Base-by-base conservation (phyloP, 305 asterid species). In the Fraxinus sp. region DNA sequence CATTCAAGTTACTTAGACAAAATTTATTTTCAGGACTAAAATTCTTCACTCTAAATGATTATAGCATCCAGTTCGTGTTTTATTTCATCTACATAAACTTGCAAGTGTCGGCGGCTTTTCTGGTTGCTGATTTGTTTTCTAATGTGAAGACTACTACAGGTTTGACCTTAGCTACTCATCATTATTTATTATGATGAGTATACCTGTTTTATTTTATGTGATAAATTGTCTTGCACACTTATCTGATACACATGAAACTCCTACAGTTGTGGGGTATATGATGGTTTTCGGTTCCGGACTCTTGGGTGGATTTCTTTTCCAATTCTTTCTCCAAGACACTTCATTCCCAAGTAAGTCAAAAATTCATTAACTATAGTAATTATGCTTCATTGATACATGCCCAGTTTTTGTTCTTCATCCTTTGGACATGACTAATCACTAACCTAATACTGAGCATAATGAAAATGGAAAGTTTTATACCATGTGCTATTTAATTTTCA, bases 11-110 rank as follows among this genome's bases (percentile, higher is more conserved):
- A 73, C 26, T 76, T 80, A 80, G 62, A 26, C 81, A 52, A 77
- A 77, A 79, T 33, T 59, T 79, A 59, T 20, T 86, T 90, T 77
- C 97, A 93, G 99, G 98, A 64, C 84, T 96, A 79, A 94, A 93
- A 80, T 93, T 96, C 91, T 94, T 96, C 92, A 88, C 91, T 4
- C 90, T 92, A 36, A 96, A 96, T 77, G 97, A 88, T 86, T 93
- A 94, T 84, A 89, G 95, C 89, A 94, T 96, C 93, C 98, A 94
- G 87, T 89, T 91, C 74, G 97, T 91, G 78, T 96, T 96, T 84
- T 96, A 91, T 84, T 96, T 94, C 91, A 87, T 96, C 90, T 96
- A 90, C 93, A 89, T 94, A 87, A 96, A 96, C 94, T 85, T 96
- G 95, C 99, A 96, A 92, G 88, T 91, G 76, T 82, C 95, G 39